Evolutionary conservation across 2,329 filamentous ascomycete genomes (phyloP).

Genomic region (Trichoderma polysporum): DNA sequence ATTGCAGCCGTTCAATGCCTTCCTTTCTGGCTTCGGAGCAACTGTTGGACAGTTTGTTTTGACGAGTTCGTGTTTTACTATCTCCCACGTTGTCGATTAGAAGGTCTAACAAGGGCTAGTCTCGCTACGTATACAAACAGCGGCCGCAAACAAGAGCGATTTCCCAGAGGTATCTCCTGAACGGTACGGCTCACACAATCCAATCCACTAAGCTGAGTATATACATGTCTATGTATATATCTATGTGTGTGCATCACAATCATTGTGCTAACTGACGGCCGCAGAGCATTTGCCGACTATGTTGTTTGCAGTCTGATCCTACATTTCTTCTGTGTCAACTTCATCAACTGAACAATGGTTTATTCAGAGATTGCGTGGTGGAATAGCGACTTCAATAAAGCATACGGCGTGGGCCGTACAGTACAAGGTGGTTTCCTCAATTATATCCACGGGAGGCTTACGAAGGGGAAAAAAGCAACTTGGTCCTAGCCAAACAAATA

Average conservation of each 20-base stretch:
- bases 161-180: constrained; percentile 77
- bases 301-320: constrained; percentile 91
- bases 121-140: constrained; percentile 87
- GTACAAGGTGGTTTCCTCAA: background rate
- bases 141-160: constrained; percentile 74
- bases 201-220: background rate
- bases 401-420: background rate
- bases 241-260: background rate
- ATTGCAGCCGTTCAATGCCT: constrained; percentile 93
- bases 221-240: background rate
- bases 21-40: constrained; percentile 90
- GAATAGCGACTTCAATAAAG: background rate
- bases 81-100: background rate
- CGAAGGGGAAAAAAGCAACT: constrained; percentile 22
- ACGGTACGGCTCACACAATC: constrained; percentile 52
- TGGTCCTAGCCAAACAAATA: constrained; percentile 24
- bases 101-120: constrained; percentile 40
- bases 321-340: constrained; percentile 99
- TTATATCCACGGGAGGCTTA: background rate
- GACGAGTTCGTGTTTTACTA: constrained; percentile 63
- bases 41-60: constrained; percentile 97
- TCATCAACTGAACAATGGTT: constrained; percentile 77
- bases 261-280: constrained; percentile 23
- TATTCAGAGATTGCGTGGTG: background rate
- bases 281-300: constrained; percentile 92